Evolutionary conservation across 768 basidiomycete species (phyloP).

Genomic region (Coprinellus micaceus): DNA sequence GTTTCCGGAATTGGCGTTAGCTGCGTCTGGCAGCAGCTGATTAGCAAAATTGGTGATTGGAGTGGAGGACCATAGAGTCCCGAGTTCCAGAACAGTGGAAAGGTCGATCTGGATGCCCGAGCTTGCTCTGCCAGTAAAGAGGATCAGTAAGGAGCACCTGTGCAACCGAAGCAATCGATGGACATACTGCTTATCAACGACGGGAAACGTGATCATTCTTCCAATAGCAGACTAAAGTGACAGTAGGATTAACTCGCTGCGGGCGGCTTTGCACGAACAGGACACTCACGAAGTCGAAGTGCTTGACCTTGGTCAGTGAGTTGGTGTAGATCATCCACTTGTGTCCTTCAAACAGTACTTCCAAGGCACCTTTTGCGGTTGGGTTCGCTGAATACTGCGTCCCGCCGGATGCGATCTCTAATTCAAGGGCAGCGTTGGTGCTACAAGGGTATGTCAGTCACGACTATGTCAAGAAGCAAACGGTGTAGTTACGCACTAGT

Average conservation of each 20-base stretch:
- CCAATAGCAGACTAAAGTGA: constrained; percentile 53
- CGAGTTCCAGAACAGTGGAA: constrained; percentile 46
- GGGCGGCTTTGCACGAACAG: background rate
- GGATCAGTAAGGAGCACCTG: background rate
- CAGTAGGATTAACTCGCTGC: background rate
- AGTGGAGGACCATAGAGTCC: constrained; percentile 47
- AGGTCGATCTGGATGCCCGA: constrained; percentile 56
- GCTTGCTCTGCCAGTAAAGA: constrained; percentile 41
- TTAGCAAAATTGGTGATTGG: constrained; percentile 36
- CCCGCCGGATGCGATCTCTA: constrained; percentile 58
- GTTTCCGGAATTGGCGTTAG: constrained; percentile 51
- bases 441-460: constrained; percentile 26
- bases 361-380: constrained; percentile 45
- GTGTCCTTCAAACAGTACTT: constrained; percentile 53
- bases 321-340: constrained; percentile 72
- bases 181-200: constrained; percentile 40
- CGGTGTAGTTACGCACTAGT: constrained; percentile 31
- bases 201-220: constrained; percentile 66
- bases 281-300: constrained; percentile 68
- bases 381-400: constrained; percentile 51
- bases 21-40: constrained; percentile 32
- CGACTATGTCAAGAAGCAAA: background rate
- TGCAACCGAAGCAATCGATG: background rate
- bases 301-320: constrained; percentile 49
- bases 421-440: constrained; percentile 55